Percentiles rank a stretch among this genome's conserved stretches.
phyloP scores from a whole-genome alignment of 225 moss, liverwort and hornwort species.

The Neckera pumila region DNA sequence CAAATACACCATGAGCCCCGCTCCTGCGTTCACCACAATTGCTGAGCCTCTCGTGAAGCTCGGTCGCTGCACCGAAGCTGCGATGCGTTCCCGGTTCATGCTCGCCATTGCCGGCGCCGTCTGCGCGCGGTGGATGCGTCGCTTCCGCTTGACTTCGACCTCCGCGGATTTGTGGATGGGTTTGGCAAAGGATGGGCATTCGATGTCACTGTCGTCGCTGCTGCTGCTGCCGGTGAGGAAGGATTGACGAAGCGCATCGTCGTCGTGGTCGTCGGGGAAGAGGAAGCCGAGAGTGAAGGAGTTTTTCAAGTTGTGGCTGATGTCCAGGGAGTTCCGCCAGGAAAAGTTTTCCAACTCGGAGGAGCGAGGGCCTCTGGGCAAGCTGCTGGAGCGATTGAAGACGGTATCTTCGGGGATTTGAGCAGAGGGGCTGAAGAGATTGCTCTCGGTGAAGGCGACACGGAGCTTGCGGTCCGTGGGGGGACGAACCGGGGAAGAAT shows the following conservation, averaged over 20 bases:
- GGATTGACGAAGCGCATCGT: neutral
- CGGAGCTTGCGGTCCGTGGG: constrained; percentile 1
- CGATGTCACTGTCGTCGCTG: neutral
- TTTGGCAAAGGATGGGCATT: neutral
- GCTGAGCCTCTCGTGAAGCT: constrained; percentile 21
- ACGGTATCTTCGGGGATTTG: constrained; percentile 8
- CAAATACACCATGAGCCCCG: constrained; percentile 57
- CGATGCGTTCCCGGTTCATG: neutral
- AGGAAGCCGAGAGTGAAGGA: constrained; percentile 35
- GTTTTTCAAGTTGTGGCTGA: neutral
- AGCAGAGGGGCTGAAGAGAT: neutral
- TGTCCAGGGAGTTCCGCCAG: constrained; percentile 20
- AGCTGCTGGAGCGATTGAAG: neutral
- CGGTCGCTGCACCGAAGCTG: constrained; percentile 1
- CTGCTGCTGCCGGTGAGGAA: neutral
- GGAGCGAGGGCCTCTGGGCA: neutral
- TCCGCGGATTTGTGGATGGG: neutral
- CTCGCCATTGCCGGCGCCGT: constrained; percentile 42
- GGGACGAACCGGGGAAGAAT: neutral
- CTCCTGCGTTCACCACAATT: constrained; percentile 46
- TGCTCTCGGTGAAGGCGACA: constrained; percentile 27
- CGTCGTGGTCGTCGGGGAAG: constrained; percentile 12
- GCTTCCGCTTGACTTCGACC: neutral
- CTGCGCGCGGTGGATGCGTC: constrained; percentile 25
- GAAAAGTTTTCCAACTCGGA: neutral